Base-by-base conservation (phyloP, 257 asterid genomes). In the Solanum medicagineum region DNA sequence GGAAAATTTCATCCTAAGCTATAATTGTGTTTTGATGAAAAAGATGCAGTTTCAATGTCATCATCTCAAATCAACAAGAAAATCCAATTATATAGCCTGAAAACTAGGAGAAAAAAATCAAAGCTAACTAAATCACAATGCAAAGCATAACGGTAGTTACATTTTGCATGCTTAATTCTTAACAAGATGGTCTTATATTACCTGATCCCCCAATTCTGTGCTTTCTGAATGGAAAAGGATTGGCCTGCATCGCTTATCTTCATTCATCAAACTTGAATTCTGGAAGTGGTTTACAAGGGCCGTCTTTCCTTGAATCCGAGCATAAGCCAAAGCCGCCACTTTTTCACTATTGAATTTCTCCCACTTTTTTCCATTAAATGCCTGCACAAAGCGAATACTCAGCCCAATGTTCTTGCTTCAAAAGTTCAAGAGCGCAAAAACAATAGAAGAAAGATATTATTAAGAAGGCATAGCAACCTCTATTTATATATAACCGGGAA, bases 331-430 rank as follows among this genome's bases (percentile, higher is more conserved):
- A 36, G 92, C 90, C 66, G 97, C 94, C 80, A 94, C 91, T 86
- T 94, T 94, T 81, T 92, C 98, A 40, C 98, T 94, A 69, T 93
- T 93, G 84, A 94, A 94, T 87, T 92, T 94, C 85, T 92, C 97
- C 98, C 98, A 94, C 79, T 89, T 93, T 90, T 89, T 92, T 68
- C 97, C 98, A 73, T 93, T 87, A 88, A 95, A 91, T 69, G 88
- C 93, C 98, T 94, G 89, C 44, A 69, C 59, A 83, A 84, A 47
- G 44, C 81, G 19, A 69, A 17, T 44, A 68, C 53, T 74, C 69
- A 81, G 47, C 32, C 44, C 60, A 68, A 71, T 44, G 11, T 68
- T 45, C 40, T 49, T 75, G 15, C 81, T 8, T 56, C 70, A 47
- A 54, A 77, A 69, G 15, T 75, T 57, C 66, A 55, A 69, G 20